These are phyloP conservation scores for Extremus antarcticus DNA, from an alignment of 495 filamentous ascomycete genomes.

Conservation along the genomic window DNA sequence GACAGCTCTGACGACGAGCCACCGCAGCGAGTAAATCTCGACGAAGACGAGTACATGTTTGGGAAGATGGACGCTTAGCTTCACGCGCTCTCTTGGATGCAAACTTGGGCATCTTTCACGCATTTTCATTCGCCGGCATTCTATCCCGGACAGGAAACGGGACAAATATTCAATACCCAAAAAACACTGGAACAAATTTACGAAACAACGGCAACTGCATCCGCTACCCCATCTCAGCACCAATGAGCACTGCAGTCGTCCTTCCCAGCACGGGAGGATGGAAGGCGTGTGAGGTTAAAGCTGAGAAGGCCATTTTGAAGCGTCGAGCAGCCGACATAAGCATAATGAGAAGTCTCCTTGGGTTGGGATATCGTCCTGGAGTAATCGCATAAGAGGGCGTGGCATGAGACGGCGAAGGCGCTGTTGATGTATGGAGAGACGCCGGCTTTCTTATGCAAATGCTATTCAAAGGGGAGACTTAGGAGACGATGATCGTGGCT, in stretches of 20 bases:
- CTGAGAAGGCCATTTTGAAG: conserved; percentile 15
- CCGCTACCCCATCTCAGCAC: conserved; percentile 23
- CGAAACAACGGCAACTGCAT: conserved; percentile 6
- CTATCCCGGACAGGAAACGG: neutral
- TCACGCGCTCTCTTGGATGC: neutral
- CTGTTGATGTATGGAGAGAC: too few relatives aligned
- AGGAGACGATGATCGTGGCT: too few relatives aligned
- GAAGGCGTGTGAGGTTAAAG: conserved; percentile 27
- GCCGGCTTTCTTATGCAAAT: too few relatives aligned
- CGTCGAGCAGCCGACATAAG: conserved; percentile 18
- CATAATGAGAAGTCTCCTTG: neutral
- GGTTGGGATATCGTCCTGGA: neutral
- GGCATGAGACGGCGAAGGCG: too few relatives aligned
- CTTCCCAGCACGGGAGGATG: too few relatives aligned
- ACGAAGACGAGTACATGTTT: conserved; percentile 93
- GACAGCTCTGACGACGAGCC: conserved; percentile 61
- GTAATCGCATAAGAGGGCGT: too few relatives aligned
- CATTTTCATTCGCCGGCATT: neutral
- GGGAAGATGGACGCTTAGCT: conserved; percentile 82
- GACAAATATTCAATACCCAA: conserved; percentile 14
- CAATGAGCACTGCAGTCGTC: conserved; percentile 20
- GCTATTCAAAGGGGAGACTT: too few relatives aligned
- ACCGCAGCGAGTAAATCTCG: conserved; percentile 57
- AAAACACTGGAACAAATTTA: conserved; percentile 5
- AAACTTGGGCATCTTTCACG: neutral